phyloP scores from a whole-genome alignment of 2,329 filamentous ascomycete genomes.

The Curvularia verruculosa region DNA sequence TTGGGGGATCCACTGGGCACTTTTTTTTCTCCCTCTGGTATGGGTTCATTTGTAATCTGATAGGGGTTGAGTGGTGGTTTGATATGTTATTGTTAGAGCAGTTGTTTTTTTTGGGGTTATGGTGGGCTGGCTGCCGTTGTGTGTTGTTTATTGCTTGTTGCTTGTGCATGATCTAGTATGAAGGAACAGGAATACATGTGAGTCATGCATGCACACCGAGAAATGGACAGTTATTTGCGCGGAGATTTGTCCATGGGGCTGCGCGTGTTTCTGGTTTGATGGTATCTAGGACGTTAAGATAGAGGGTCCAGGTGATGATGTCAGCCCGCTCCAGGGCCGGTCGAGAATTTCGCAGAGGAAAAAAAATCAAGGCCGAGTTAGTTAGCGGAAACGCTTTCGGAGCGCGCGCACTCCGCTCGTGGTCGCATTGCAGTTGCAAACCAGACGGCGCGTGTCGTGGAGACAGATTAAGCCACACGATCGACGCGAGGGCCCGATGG shows the following conservation, averaged over 20 bases:
- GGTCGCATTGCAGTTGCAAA: not conserved
- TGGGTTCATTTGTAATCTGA: too few relatives aligned
- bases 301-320: not conserved
- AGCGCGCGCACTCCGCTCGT: not conserved
- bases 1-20: not conserved
- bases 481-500: not conserved
- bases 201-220: too few relatives aligned
- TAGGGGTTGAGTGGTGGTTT: too few relatives aligned
- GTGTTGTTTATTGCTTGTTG: not conserved
- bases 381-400: not conserved
- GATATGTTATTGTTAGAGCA: too few relatives aligned
- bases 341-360: not conserved
- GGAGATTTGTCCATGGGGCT: too few relatives aligned
- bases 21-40: too few relatives aligned
- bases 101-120: too few relatives aligned
- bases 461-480: conserved; percentile 5
- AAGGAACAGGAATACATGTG: not conserved
- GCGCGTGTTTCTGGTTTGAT: too few relatives aligned
- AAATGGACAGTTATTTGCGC: too few relatives aligned
- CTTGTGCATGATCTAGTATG: not conserved
- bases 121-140: too few relatives aligned
- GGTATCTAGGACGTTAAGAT: too few relatives aligned
- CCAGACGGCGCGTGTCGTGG: not conserved
- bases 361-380: not conserved
- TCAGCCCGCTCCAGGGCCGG: not conserved